Evolutionary conservation across 345 rosid genomes (phyloP).

Genomic region (Rhodamnia rubescens): DNA sequence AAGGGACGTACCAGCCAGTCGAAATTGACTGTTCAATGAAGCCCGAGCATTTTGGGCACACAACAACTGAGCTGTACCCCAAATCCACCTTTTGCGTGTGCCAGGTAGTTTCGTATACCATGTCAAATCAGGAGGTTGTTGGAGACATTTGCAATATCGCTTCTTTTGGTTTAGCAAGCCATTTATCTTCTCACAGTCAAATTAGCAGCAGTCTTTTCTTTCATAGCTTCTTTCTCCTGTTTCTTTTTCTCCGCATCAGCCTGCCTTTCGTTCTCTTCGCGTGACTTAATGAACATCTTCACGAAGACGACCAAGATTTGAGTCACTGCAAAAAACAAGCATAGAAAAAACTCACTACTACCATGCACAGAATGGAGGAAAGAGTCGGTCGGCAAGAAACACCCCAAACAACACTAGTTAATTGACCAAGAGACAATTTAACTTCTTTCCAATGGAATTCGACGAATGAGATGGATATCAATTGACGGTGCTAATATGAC

Average conservation of each 20-base stretch:
- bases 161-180: background rate
- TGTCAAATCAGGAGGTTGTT: background rate
- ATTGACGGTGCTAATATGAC: background rate
- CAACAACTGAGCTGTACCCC: background rate
- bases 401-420: background rate
- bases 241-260: conserved; percentile 91
- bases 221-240: conserved; percentile 79
- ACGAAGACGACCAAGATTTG: conserved; percentile 71
- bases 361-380: background rate
- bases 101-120: background rate
- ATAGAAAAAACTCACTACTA: background rate
- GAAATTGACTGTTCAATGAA: background rate
- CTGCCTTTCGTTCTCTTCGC: conserved; percentile 69
- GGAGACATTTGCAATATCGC: background rate
- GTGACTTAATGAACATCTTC: conserved; percentile 74
- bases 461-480: background rate
- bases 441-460: background rate
- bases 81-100: background rate
- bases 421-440: background rate
- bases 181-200: conserved; percentile 25
- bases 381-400: background rate
- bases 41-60: background rate
- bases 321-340: conserved; percentile 51
- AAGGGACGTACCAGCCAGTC: background rate
- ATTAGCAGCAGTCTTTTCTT: conserved; percentile 40